Percentiles rank a stretch among this genome's conserved stretches.
These are phyloP conservation scores for Malassezia sp. DNA, from an alignment of 1,284 basidiomycete species.

Conservation along the genomic window DNA sequence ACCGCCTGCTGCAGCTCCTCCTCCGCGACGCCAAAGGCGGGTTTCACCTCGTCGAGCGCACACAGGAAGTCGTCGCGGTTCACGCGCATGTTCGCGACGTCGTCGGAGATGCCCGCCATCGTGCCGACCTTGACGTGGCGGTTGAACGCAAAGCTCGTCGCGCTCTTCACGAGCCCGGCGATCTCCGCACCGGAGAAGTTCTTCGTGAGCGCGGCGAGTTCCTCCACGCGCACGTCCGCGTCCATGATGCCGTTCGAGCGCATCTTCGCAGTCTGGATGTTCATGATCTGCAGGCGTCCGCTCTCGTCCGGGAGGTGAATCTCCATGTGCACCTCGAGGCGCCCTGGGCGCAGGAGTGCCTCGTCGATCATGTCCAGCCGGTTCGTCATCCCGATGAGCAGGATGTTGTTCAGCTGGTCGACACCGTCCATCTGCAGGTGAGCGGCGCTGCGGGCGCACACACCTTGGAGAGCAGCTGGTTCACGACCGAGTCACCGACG, in stretches of 20 bases:
- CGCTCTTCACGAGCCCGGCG: constrained; percentile 88
- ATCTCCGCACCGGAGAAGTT: constrained; percentile 98
- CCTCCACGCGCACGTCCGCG: constrained; percentile 67
- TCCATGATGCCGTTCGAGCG: constrained; percentile 82
- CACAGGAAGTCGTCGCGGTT: constrained; percentile 76
- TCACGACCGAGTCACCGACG: constrained; percentile 95
- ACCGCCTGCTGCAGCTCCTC: constrained; percentile 89
- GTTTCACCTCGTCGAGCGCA: constrained; percentile 87
- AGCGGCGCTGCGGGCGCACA: no score
- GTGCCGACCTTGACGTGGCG: constrained; percentile 94
- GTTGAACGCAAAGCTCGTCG: constrained; percentile 94
- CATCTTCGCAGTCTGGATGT: constrained; percentile 94
- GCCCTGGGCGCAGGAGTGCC: constrained; percentile 87
- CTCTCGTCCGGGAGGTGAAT: constrained; percentile 91
- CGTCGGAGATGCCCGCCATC: constrained; percentile 87
- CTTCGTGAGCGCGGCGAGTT: constrained; percentile 77
- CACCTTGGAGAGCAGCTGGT: constrained; percentile 96
- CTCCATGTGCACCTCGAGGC: constrained; percentile 99
- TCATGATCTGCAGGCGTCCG: constrained; percentile 84
- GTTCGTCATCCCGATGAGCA: constrained; percentile 99
- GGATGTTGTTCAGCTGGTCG: constrained; percentile 96
- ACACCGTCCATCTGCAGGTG: constrained; percentile 99
- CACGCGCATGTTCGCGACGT: constrained; percentile 84
- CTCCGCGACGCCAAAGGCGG: constrained; percentile 94
- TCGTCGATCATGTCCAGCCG: constrained; percentile 98